Percentiles rank a stretch among this genome's conserved stretches.
These are phyloP conservation scores for Eragrostis tef DNA, from an alignment of 202 grass and related monocot genomes.

Conservation along the genomic window DNA sequence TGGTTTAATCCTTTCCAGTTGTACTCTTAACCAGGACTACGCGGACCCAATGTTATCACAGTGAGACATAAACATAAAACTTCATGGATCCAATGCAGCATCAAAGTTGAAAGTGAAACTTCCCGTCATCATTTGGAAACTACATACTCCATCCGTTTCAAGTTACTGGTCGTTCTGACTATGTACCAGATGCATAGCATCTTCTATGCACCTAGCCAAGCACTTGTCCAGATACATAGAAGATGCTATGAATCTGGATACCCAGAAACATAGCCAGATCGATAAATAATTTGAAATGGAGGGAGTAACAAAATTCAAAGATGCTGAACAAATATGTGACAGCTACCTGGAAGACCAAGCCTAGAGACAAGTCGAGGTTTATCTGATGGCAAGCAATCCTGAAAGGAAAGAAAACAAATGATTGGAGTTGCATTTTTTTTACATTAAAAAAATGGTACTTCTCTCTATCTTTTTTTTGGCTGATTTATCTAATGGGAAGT, in stretches of 20 bases:
- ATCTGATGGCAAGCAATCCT: conserved; percentile 78
- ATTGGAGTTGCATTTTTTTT: not conserved
- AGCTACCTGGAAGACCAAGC: conserved; percentile 88
- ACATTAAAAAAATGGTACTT: not conserved
- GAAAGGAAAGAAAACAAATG: conserved; percentile 45
- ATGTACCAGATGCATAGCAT: too few relatives aligned
- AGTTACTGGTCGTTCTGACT: too few relatives aligned
- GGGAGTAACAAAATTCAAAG: not conserved
- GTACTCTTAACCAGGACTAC: too few relatives aligned
- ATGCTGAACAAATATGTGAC: not conserved
- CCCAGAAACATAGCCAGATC: too few relatives aligned
- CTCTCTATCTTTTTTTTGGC: too few relatives aligned
- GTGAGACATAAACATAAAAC: conserved; percentile 6
- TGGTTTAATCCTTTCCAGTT: too few relatives aligned
- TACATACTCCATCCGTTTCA: not conserved
- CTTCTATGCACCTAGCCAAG: too few relatives aligned
- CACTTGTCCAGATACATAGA: too few relatives aligned
- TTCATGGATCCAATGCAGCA: not conserved
- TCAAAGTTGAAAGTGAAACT: not conserved
- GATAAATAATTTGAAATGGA: too few relatives aligned
- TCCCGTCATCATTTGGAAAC: not conserved
- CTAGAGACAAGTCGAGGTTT: conserved; percentile 88
- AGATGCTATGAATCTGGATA: too few relatives aligned
- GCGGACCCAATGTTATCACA: not conserved
- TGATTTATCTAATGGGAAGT: not conserved